phyloP scores from a whole-genome alignment of 805 yeast species.

The Yarrowia hollandica region DNA sequence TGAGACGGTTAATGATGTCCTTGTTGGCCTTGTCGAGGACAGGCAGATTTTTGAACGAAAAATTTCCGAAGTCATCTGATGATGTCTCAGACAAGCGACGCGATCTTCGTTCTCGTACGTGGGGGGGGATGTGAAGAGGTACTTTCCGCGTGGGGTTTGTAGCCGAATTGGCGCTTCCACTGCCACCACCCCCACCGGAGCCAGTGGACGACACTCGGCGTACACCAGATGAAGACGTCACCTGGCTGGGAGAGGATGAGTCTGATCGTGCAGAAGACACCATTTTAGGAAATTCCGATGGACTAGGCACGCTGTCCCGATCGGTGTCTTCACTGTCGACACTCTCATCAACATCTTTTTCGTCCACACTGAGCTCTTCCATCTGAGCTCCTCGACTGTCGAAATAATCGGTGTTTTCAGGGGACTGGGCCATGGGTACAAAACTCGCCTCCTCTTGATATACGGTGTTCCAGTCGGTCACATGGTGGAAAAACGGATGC shows the following conservation, averaged over 20 bases:
- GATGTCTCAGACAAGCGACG: conserved; percentile 64
- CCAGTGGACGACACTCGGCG: conserved; percentile 16
- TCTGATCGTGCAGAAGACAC: neutral
- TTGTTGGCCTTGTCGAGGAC: conserved; percentile 92
- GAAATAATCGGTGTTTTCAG: conserved; percentile 88
- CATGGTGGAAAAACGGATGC: conserved; percentile 73
- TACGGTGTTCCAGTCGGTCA: conserved; percentile 68
- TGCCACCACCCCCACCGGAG: neutral
- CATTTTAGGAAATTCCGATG: conserved; percentile 16
- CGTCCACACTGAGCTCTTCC: conserved; percentile 48
- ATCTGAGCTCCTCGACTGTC: conserved; percentile 85
- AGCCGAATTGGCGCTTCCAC: neutral
- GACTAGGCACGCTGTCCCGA: neutral
- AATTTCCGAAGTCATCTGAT: conserved; percentile 75
- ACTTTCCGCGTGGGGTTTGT: conserved; percentile 32
- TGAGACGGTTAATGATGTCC: conserved; percentile 83
- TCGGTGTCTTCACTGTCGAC: conserved; percentile 41
- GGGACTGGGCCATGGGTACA: conserved; percentile 74
- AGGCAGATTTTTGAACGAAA: conserved; percentile 82
- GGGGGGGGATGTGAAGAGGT: conserved; percentile 55
- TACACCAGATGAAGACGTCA: neutral
- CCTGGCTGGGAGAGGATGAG: conserved; percentile 2
- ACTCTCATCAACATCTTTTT: conserved; percentile 30
- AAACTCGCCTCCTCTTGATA: conserved; percentile 75
- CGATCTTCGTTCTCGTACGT: conserved; percentile 65